Conservation (phyloP, 2,329 filamentous ascomycete genomes). For the Trichoderma koningii region DNA sequence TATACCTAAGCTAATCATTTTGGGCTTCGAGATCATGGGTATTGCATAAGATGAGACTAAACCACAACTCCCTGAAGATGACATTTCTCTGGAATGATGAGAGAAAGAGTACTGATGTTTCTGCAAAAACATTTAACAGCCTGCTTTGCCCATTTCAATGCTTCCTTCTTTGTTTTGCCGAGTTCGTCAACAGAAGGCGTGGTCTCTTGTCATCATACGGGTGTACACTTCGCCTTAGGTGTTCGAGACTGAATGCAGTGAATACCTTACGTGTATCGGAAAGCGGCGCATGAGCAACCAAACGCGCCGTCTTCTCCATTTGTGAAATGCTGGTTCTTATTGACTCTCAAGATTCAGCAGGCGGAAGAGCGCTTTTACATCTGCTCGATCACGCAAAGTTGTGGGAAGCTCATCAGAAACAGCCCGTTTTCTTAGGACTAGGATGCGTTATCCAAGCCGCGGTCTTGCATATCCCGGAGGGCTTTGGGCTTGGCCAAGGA, state of each 20-base stretch:
- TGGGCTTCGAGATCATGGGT: too few relatives aligned
- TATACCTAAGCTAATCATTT: too few relatives aligned
- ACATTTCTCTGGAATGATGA: background rate
- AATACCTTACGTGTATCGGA: background rate
- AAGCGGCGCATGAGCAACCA: background rate
- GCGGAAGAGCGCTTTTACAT: slow-evolving; percentile 4
- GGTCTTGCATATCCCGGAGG: too few relatives aligned
- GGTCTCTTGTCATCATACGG: background rate
- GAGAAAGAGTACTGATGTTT: background rate
- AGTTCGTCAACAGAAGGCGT: background rate
- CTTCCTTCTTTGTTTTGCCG: background rate
- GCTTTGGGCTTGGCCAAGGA: background rate
- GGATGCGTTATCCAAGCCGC: background rate
- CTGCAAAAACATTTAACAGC: too few relatives aligned
- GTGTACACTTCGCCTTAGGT: background rate
- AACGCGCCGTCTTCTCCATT: slow-evolving; percentile 3
- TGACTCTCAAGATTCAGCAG: background rate
- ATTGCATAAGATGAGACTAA: too few relatives aligned
- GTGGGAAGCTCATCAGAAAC: slow-evolving; percentile 1
- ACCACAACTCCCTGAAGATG: background rate
- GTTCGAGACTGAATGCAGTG: slow-evolving; percentile 5
- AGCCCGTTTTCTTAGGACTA: background rate
- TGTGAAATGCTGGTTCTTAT: background rate
- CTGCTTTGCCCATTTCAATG: background rate
- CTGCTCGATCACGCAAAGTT: background rate